Evolutionary conservation across 768 basidiomycete genomes (phyloP).

Genomic region (Amanita phalloides): DNA sequence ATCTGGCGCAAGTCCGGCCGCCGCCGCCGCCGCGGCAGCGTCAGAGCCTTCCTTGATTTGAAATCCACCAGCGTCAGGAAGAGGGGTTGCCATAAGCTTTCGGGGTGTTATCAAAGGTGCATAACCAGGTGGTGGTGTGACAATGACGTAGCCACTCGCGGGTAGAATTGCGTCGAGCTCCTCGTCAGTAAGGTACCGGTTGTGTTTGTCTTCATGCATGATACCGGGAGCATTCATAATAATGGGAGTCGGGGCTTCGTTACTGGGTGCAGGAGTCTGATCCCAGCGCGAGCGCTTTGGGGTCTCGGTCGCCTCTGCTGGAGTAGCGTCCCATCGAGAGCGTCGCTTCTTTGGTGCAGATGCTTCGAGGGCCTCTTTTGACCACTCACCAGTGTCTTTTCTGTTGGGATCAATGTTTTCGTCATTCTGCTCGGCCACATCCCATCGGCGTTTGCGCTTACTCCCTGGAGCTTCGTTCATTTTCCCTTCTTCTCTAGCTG

Average conservation of each 20-base stretch:
- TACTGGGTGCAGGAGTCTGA: conserved; percentile 65
- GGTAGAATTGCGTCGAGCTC: conserved; percentile 91
- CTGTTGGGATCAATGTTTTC: conserved; percentile 58
- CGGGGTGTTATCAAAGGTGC: conserved; percentile 62
- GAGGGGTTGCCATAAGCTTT: conserved; percentile 46
- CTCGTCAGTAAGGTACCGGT: conserved; percentile 92
- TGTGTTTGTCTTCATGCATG: conserved; percentile 92
- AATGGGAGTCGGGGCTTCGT: conserved; percentile 60
- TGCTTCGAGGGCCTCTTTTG: conserved; percentile 61
- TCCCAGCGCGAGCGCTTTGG: conserved; percentile 96
- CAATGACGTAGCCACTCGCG: conserved; percentile 76
- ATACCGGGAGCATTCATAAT: conserved; percentile 84
- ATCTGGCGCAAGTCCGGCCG: conserved; percentile 87
- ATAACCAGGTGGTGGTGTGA: conserved; percentile 92
- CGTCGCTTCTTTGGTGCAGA: conserved; percentile 84
- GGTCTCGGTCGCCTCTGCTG: conserved; percentile 63
- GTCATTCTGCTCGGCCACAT: conserved; percentile 50
- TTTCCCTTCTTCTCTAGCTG: conserved; percentile 32
- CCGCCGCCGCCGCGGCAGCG: conserved; percentile 78
- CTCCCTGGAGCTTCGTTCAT: conserved; percentile 27
- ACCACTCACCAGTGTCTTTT: conserved; percentile 56
- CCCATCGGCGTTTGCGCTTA: conserved; percentile 79
- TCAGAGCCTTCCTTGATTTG: conserved; percentile 95
- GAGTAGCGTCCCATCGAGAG: conserved; percentile 94
- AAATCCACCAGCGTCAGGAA: conserved; percentile 70